Percentiles rank a stretch among this genome's conserved stretches.
phyloP scores from a whole-genome alignment of 257 asterid genomes.

The Salvia rosmarinus region DNA sequence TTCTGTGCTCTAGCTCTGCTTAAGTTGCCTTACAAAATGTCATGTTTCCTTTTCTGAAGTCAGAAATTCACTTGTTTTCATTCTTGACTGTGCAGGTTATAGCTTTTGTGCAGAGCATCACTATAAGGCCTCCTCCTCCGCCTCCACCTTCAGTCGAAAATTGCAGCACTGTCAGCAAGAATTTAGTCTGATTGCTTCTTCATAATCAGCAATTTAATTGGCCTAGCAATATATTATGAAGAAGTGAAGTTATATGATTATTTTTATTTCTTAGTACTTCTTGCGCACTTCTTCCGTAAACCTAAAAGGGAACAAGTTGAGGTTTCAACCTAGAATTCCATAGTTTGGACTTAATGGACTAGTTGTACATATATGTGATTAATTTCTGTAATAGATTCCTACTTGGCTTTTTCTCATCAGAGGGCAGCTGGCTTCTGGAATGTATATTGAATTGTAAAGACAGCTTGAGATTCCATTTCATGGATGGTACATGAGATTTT shows the following conservation, averaged over 20 bases:
- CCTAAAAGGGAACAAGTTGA: no score
- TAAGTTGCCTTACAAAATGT: conserved; percentile 38
- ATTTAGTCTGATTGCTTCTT: neutral
- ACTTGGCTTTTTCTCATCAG: no score
- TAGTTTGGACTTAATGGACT: no score
- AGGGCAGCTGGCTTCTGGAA: no score
- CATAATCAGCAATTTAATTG: neutral
- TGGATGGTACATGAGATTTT: no score
- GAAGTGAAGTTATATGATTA: neutral
- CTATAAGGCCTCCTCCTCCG: conserved; percentile 33
- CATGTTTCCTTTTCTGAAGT: neutral
- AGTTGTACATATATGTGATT: no score
- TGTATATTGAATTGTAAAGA: neutral
- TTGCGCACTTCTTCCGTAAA: no score
- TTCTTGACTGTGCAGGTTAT: no score
- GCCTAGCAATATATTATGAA: neutral
- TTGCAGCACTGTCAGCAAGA: conserved; percentile 19
- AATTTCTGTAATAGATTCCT: no score
- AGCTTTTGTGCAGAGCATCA: conserved; percentile 57
- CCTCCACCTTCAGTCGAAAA: conserved; percentile 24
- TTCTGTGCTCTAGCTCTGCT: conserved; percentile 64
- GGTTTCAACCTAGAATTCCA: no score
- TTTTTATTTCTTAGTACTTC: no score
- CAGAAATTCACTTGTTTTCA: neutral
- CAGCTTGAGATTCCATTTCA: neutral